Percentiles rank a stretch among this genome's conserved stretches.
phyloP scores from a whole-genome alignment of 164 flowering plant genomes.

The Dillenia suffruticosa region DNA sequence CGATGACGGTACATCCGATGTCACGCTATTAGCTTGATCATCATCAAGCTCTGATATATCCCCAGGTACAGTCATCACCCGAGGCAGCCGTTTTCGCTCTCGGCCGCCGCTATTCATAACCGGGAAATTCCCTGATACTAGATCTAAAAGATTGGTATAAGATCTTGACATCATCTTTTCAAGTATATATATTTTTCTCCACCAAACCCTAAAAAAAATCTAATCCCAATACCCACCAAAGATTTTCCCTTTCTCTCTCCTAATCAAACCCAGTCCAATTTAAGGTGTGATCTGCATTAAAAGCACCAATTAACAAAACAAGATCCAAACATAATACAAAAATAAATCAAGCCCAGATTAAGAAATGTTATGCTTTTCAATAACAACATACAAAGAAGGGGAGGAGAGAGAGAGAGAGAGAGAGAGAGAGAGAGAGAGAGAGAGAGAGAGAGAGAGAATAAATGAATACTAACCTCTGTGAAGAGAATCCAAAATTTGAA shows the following conservation, averaged over 20 bases:
- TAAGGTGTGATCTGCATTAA: no score
- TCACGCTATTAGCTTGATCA: conserved; percentile 62
- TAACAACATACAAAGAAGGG: no score
- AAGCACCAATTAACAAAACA: no score
- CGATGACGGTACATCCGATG: conserved; percentile 69
- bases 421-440: no score
- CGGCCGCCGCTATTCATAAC: conserved; percentile 29
- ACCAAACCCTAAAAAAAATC: conserved; percentile 5
- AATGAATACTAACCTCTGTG: conserved; percentile 9
- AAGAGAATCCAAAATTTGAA: no score
- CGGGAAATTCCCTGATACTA: conserved; percentile 72
- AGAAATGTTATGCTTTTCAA: no score
- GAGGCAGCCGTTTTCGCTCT: conserved; percentile 38
- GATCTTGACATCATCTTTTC: conserved; percentile 71
- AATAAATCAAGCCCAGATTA: no score
- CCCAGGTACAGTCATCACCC: conserved; percentile 75
- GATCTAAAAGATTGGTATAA: conserved; percentile 76
- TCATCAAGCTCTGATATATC: conserved; percentile 66
- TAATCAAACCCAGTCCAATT: no score
- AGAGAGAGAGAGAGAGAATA: no score
- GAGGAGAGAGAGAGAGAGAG: no score
- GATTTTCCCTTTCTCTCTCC: neutral
- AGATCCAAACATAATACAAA: no score
- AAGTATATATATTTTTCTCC: neutral
- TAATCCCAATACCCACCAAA: conserved; percentile 12